Conservation (phyloP, 805 yeast species). For the Ogataea saltuana region DNA sequence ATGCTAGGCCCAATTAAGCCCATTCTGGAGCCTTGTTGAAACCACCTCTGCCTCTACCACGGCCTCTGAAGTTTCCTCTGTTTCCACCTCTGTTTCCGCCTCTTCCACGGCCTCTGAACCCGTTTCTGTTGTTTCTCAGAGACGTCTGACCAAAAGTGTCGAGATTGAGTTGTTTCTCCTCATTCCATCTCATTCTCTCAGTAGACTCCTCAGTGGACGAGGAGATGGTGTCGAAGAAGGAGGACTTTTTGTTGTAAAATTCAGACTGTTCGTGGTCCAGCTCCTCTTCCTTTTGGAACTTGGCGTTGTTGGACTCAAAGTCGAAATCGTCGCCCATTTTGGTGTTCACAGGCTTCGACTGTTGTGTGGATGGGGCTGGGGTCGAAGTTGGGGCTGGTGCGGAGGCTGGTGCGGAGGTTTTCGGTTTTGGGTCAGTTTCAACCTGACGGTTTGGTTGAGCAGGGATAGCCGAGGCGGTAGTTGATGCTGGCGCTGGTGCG, state of each 20-base stretch:
- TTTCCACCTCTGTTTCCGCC: constrained; percentile 40
- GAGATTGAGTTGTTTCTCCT: constrained; percentile 69
- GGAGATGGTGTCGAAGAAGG: constrained; percentile 87
- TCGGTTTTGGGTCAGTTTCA: not conserved
- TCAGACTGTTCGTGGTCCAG: constrained; percentile 34
- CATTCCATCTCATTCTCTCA: constrained; percentile 60
- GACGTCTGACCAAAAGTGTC: constrained; percentile 84
- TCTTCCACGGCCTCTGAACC: constrained; percentile 55
- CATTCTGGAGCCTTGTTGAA: constrained; percentile 27
- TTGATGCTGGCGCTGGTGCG: constrained; percentile 3
- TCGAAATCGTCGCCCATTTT: constrained; percentile 59
- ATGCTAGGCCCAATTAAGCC: constrained; percentile 21
- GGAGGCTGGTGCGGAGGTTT: not conserved
- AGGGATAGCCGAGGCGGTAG: not conserved
- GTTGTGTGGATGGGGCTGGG: not conserved
- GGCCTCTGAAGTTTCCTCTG: constrained; percentile 36
- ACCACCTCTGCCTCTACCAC: constrained; percentile 31
- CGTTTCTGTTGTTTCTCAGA: constrained; percentile 42
- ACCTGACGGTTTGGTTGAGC: not conserved
- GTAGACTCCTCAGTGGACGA: constrained; percentile 56
- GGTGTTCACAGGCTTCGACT: not conserved
- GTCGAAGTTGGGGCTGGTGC: constrained; percentile 3
- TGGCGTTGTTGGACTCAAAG: constrained; percentile 72
- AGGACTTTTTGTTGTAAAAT: constrained; percentile 74
- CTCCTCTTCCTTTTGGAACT: constrained; percentile 55